Evolutionary conservation across 2,329 filamentous ascomycete genomes (phyloP), one percentile per base, ranked within the genome.

Genomic region (Metarhizium brunneum): DNA sequence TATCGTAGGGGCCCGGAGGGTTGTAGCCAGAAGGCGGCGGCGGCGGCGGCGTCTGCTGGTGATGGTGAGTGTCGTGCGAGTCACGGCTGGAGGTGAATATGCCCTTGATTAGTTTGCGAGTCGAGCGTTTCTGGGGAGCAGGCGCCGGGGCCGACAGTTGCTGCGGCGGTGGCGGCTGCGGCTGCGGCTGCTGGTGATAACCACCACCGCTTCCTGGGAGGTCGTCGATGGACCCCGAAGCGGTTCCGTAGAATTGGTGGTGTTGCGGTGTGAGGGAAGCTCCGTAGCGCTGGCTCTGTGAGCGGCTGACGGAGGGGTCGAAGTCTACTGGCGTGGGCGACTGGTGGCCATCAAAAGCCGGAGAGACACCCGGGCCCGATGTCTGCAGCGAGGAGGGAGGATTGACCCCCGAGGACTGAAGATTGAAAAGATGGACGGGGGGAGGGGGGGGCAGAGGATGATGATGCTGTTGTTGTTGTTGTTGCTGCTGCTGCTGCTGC

Each of bases 91-190:
- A 72, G 60, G 75, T 72, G 58, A 82, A 74, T 59, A 82, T 77
- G 61, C 75, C 79, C 68, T 76, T 81, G 67, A 83, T 75, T 58
- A 81, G 68, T 63, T 76, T 78, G 60, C 78, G 75, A 47, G 77
- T 76, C 48, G 76, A 79, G 58, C 76, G 76, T 63, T 78, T 78
- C 57, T 80, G 69, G 54, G 68, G 66, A 49, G 66, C 56, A 51
- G 69, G 65, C 57, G 63, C 59, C 51, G 56, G 55, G 53, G 56
- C 55, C 13, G 61, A 62, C 53, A 62, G 71, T 54, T 73, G 71
- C 50, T 72, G 70, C 20, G 69, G 62, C 38, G 66, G 65, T 54
- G 71, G 70, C 57, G 65, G 66, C 52, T 2, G 32, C 32, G 32
- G 32, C 10, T 67, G 60, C 16, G 63, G 62, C 8, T 60, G 58